Evolutionary conservation across 2,329 filamentous ascomycete genomes (phyloP), one percentile per base, ranked within the genome.

Genomic region (Clarireedia homoeocarpa): DNA sequence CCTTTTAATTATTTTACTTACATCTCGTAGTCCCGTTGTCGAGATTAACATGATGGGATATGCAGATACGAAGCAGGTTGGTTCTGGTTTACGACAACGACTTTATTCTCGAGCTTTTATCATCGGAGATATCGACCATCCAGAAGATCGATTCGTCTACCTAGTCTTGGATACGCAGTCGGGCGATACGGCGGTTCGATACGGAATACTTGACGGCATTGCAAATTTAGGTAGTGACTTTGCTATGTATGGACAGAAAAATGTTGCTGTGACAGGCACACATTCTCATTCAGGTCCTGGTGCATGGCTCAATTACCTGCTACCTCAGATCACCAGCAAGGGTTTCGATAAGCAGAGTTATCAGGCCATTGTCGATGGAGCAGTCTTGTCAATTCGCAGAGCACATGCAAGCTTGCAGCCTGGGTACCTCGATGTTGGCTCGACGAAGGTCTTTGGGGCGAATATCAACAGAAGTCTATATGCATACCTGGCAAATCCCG

Each of bases 21-120:
- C 23, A 46, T 12, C 6, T 46, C 23, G 23, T 59, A 83, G 88
- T 2, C 90, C 91, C 0, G 89, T 95, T 12, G 91, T 95, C 23
- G 90, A 96, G 71, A 81, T 96, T 67, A 91, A 90, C 65, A 80
- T 96, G 69, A 94, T 92, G 78, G 91, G 91, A 59, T 96, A 96
- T 74, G 92, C 92, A 34, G 88, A 91, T 70, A 76, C 85, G n/a
- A 81, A 81, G 44, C 92, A 97, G 73, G 74, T 86, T 30, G 92
- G 92, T 47, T 85, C 84, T 2, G 92, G 92, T 23, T 75, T 97
- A 51, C 85, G 91, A 49, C 92, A 97, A 73, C 83, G 92, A 49
- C 77, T 96, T 15, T 92, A 94, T 72, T 91, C 90, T 40, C 84
- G 92, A 51, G 87, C 92, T 34, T 97, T 97, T 72, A 91, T 96